A percentile compares a stretch with the other conserved stretches of the same genome.
These are phyloP conservation scores for Chloroidium sp. DNA, from an alignment of 163 green algal species.

Conservation along the genomic window DNA sequence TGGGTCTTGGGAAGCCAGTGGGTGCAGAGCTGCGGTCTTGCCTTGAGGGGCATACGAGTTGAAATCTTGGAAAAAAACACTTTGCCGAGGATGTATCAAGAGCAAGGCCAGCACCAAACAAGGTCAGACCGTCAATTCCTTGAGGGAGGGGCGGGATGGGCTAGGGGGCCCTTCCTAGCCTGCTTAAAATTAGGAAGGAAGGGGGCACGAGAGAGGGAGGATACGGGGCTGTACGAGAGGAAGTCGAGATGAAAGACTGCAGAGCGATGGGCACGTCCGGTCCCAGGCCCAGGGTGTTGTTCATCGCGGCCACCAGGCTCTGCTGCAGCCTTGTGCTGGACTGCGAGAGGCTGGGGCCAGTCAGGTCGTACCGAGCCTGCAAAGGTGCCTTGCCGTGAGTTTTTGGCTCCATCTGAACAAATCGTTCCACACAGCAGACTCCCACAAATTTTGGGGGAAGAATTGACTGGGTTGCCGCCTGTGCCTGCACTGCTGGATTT, in stretches of 20 bases:
- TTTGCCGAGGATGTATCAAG: too few species aligned
- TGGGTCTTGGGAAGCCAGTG: too few species aligned
- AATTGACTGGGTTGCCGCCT: not conserved
- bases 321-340: not conserved
- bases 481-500: not conserved
- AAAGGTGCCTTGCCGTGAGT: not conserved
- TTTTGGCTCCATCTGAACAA: not conserved
- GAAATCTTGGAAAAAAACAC: too few species aligned
- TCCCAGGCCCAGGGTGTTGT: conserved; percentile 2
- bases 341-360: not conserved
- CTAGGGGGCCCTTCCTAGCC: too few species aligned
- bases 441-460: not conserved
- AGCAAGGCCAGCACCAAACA: not conserved
- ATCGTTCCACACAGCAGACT: not conserved
- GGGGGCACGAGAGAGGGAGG: too few species aligned
- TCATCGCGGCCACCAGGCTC: not conserved
- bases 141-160: too few species aligned
- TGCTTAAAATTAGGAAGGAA: not conserved
- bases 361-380: conserved; percentile 7
- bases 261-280: not conserved
- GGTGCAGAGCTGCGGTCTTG: too few species aligned
- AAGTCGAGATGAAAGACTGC: not conserved
- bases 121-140: too few species aligned
- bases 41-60: too few species aligned
- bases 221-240: not conserved